These are phyloP conservation scores for Cryptococcus floricola DNA, from an alignment of 1,284 basidiomycete genomes.

Conservation along the genomic window DNA sequence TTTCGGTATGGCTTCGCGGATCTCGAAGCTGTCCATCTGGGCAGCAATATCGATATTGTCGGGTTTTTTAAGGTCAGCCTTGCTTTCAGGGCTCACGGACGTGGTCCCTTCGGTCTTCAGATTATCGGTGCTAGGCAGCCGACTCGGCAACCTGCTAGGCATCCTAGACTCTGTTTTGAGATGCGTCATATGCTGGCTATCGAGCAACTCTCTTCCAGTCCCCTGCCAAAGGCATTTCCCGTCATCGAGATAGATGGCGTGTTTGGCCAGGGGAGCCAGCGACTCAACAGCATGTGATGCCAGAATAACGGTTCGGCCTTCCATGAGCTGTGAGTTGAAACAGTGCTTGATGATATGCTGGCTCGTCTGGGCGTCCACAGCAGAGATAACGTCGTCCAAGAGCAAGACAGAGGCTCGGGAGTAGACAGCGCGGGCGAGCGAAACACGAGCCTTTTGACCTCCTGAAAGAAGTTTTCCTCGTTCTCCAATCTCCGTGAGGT, in stretches of 20 bases:
- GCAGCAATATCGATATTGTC: background rate
- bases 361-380: slow-evolving; percentile 77
- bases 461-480: slow-evolving; percentile 43
- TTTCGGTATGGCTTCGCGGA: slow-evolving; percentile 39
- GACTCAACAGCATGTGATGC: slow-evolving; percentile 71
- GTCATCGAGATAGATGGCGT: slow-evolving; percentile 67
- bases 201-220: slow-evolving; percentile 58
- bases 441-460: slow-evolving; percentile 60
- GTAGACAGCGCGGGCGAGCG: slow-evolving; percentile 43
- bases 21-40: slow-evolving; percentile 13
- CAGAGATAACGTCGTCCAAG: slow-evolving; percentile 35
- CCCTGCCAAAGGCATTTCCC: slow-evolving; percentile 71
- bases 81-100: slow-evolving; percentile 45
- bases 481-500: slow-evolving; percentile 57
- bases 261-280: slow-evolving; percentile 28
- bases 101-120: slow-evolving; percentile 8
- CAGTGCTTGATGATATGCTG: slow-evolving; percentile 75
- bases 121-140: background rate
- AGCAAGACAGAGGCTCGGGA: slow-evolving; percentile 33
- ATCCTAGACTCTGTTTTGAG: slow-evolving; percentile 54
- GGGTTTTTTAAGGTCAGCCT: slow-evolving; percentile 55
- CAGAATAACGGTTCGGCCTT: slow-evolving; percentile 72
- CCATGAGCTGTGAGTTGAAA: slow-evolving; percentile 71
- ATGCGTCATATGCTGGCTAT: slow-evolving; percentile 61
- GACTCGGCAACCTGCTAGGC: slow-evolving; percentile 2